Evolutionary conservation across 2,329 filamentous ascomycete species (phyloP), one percentile per base, ranked within the genome.

Genomic region (Colletotrichum horii): DNA sequence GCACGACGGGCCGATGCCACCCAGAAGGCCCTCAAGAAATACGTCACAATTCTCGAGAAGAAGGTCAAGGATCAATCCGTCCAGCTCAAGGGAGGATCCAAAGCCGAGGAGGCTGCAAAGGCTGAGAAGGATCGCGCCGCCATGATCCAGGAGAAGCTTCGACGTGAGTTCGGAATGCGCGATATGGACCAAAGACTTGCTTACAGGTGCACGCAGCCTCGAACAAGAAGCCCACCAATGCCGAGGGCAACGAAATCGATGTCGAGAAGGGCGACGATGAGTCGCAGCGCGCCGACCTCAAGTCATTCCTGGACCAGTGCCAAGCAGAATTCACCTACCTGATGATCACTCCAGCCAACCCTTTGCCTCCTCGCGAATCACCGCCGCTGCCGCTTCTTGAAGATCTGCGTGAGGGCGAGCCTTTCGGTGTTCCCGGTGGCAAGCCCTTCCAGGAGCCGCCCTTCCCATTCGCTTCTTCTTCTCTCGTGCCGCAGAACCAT

Each of bases 11-110:
- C 95, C 66, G 97, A 98, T 85, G 94, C 95, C 77, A 92, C 96
- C 74, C 96, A 98, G 81, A 96, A 96, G 85, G 95, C 96, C 38
- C 87, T 98, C 70, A 96, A 95, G 83, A 96, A 96, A 87, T 97
- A 98, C 82, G 94, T 98, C 75, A 90, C 93, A 70, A 95, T 98
- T 85, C 90, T 98, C 77, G 96, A 98, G 86, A 92, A 93, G 80
- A 97, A 96, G 77, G 88, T 98, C 81, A 96, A 94, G 85, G 94
- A 95, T 77, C 95, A 98, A 86, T 90, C 94, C 26, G 90, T 91
- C 69, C 94, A 96, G 85, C 88, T 91, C 76, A 94, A 93, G 78
- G 85, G 89, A 22, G 87, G 89, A 28, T 87, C 84, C 79, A 66
- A 85, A 75, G 78, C 87, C 83, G 78, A 88, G 83, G 78, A 88